These are phyloP conservation scores for Fragaria nilgerrensis DNA, from an alignment of 306 rosid species.

Conservation along the genomic window DNA sequence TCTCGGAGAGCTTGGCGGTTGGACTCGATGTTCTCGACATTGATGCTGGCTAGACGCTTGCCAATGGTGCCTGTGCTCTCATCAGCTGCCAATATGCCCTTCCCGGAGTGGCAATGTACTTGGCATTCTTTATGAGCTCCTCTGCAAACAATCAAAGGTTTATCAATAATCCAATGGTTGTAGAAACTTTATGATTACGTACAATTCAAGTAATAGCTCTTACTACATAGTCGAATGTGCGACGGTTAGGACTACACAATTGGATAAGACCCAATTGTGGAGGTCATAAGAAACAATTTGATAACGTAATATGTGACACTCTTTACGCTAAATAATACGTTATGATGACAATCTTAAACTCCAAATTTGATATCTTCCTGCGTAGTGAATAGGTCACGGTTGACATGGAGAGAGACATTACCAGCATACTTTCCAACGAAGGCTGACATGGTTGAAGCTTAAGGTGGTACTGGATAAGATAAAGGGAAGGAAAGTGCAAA, in stretches of 20 bases:
- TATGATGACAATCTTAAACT: not conserved
- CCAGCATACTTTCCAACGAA: constrained; percentile 93
- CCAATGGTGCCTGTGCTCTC: constrained; percentile 97
- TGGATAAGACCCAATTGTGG: not conserved
- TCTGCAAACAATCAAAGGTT: constrained; percentile 32
- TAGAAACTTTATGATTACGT: not conserved
- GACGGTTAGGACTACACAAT: not conserved
- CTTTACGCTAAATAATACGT: not conserved
- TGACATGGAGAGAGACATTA: constrained; percentile 19
- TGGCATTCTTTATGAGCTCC: constrained; percentile 80
- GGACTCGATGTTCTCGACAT: constrained; percentile 76
- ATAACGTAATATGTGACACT: not conserved
- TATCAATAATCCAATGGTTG: too few species aligned
- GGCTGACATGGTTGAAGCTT: constrained; percentile 72
- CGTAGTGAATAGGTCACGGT: not conserved
- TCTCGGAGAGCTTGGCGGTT: constrained; percentile 88
- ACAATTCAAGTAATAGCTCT: not conserved
- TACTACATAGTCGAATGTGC: not conserved
- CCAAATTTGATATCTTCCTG: not conserved
- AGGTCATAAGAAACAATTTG: not conserved
- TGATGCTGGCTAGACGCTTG: constrained; percentile 78
- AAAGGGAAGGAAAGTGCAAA: constrained; percentile 40
- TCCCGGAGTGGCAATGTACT: constrained; percentile 82
- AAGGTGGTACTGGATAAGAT: constrained; percentile 20
- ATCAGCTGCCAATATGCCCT: constrained; percentile 90